phyloP scores from a whole-genome alignment of 495 filamentous ascomycete genomes.

The Penicillium nucicola region DNA sequence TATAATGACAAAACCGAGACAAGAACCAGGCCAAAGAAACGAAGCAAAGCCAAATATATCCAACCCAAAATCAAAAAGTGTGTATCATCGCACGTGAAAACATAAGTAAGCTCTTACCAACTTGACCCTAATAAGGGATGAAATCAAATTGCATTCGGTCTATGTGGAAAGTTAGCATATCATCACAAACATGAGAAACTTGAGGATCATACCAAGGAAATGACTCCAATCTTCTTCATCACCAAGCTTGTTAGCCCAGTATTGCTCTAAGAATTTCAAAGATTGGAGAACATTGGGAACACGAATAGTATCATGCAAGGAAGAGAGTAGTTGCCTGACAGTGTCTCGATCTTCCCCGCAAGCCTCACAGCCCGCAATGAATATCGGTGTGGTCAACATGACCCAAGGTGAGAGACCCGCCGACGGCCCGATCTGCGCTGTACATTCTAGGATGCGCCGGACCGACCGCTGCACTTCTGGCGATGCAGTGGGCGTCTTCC shows the following conservation, averaged over 20 bases:
- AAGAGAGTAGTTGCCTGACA: conserved; percentile 32
- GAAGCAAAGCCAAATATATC: background rate
- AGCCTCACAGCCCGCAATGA: conserved; percentile 46
- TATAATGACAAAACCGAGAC: background rate
- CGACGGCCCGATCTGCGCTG: conserved; percentile 39
- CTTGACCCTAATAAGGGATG: conserved; percentile 36
- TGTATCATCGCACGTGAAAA: conserved; percentile 19
- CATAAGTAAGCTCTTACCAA: conserved; percentile 5
- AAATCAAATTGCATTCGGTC: conserved; percentile 48
- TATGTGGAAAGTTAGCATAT: conserved; percentile 18
- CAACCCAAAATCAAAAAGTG: conserved; percentile 5
- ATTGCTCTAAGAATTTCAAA: conserved; percentile 42
- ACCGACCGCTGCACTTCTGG: conserved; percentile 39
- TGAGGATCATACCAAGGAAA: conserved; percentile 34
- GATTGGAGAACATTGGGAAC: conserved; percentile 47
- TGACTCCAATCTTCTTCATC: conserved; percentile 46
- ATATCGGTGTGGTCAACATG: conserved; percentile 45
- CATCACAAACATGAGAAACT: background rate
- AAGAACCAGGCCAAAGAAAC: background rate
- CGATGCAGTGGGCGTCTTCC: conserved; percentile 32
- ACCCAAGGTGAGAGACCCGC: conserved; percentile 44
- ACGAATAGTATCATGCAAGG: conserved; percentile 42
- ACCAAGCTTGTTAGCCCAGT: conserved; percentile 37
- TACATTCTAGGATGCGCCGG: conserved; percentile 40
- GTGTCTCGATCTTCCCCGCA: conserved; percentile 36